These are phyloP conservation scores for Erythrophleum ivorense DNA, from an alignment of 331 rosid genomes.

Conservation along the genomic window DNA sequence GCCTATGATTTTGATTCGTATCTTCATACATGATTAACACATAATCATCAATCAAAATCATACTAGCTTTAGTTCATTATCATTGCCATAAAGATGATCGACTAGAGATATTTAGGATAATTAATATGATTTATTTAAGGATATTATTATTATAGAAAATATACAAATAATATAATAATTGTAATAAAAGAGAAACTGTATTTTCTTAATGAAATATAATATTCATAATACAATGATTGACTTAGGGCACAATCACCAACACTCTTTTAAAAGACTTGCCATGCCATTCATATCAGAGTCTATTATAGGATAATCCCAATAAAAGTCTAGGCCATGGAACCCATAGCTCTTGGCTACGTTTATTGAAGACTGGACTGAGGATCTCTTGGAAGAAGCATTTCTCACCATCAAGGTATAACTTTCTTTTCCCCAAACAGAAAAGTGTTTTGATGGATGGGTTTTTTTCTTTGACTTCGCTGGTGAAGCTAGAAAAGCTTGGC, in stretches of 20 bases:
- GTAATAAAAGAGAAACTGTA: too few relatives aligned
- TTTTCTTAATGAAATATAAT: too few relatives aligned
- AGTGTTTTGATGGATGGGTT: slow-evolving; percentile 29
- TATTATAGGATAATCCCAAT: not conserved
- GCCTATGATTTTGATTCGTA: too few relatives aligned
- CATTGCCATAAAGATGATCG: too few relatives aligned
- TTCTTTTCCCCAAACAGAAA: not conserved
- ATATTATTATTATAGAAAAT: too few relatives aligned
- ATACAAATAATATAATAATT: too few relatives aligned
- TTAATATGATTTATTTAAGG: too few relatives aligned
- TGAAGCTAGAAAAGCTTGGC: not conserved
- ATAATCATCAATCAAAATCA: too few relatives aligned
- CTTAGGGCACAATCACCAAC: not conserved
- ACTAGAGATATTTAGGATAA: too few relatives aligned
- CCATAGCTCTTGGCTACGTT: slow-evolving; percentile 3
- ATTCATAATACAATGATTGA: too few relatives aligned
- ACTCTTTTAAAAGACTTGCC: slow-evolving; percentile 21
- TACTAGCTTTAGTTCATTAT: too few relatives aligned
- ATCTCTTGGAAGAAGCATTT: not conserved
- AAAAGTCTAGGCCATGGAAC: slow-evolving; percentile 26
- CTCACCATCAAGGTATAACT: not conserved
- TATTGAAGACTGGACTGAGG: slow-evolving; percentile 17
- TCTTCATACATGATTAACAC: too few relatives aligned
- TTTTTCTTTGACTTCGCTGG: not conserved
- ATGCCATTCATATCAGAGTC: not conserved